Conservation (phyloP, 768 basidiomycete genomes). For the Hericium coralloides region DNA sequence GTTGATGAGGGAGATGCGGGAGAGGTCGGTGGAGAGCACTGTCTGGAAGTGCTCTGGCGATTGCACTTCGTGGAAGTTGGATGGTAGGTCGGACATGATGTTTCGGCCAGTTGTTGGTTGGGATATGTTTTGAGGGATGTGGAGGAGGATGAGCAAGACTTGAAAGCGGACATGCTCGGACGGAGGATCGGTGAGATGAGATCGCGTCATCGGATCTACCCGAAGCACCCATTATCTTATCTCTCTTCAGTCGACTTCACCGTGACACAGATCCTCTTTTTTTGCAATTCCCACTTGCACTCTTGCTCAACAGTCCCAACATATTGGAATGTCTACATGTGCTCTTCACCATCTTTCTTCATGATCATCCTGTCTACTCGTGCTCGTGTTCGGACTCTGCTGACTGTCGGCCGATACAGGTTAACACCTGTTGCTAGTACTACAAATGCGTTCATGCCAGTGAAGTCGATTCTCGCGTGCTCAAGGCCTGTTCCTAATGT, state of each 20-base stretch:
- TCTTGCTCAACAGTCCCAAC: no score
- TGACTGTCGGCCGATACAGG: no score
- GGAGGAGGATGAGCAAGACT: not conserved
- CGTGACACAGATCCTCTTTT: no score
- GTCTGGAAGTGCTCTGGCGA: slow-evolving; percentile 68
- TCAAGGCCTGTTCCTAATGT: no score
- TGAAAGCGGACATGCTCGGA: not conserved
- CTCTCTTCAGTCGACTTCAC: not conserved
- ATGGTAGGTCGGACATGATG: slow-evolving; percentile 1
- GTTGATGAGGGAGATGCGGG: slow-evolving; percentile 77
- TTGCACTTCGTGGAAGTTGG: slow-evolving; percentile 39
- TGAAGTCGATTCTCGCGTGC: no score
- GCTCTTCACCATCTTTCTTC: no score
- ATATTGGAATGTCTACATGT: no score
- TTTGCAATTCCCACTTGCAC: no score
- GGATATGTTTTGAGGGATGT: not conserved
- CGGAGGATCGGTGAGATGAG: not conserved
- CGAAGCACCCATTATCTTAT: not conserved
- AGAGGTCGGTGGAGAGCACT: slow-evolving; percentile 67
- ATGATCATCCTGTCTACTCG: no score
- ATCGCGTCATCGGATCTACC: not conserved
- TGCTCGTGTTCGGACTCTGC: no score
- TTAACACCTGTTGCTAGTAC: no score
- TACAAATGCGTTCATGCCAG: no score
- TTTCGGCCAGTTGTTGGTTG: not conserved